phyloP scores from a whole-genome alignment of 2,329 filamentous ascomycete genomes.

The Neonectria ditissima region DNA sequence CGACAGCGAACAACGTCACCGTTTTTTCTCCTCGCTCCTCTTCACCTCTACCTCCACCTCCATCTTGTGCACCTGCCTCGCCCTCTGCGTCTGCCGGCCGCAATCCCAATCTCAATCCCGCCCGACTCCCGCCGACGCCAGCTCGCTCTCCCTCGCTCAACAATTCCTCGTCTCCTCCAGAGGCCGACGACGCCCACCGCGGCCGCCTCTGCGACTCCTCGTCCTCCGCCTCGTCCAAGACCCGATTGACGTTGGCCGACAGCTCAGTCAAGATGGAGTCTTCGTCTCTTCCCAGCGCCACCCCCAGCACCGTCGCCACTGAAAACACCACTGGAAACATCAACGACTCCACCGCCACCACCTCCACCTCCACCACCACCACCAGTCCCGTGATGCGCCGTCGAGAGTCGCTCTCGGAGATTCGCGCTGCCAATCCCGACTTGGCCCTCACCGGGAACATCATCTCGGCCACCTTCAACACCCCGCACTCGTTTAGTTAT shows the following conservation, averaged over 20 bases:
- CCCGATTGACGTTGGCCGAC: slow-evolving; percentile 25
- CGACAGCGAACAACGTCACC: slow-evolving; percentile 40
- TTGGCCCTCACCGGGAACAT: slow-evolving; percentile 72
- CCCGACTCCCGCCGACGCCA: slow-evolving; percentile 4
- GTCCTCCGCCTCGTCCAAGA: slow-evolving; percentile 10
- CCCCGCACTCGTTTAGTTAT: slow-evolving; percentile 70
- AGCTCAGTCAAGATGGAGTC: slow-evolving; percentile 22
- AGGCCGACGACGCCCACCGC: slow-evolving; percentile 14
- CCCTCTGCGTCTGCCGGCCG: slow-evolving; percentile 16
- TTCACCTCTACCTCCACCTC: slow-evolving; percentile 19
- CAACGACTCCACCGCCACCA: slow-evolving; percentile 13
- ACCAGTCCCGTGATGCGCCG: slow-evolving; percentile 50
- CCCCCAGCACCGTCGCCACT: slow-evolving; percentile 20
- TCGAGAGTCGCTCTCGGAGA: slow-evolving; percentile 66
- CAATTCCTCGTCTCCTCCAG: slow-evolving; percentile 10
- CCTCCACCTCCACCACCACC: slow-evolving; percentile 16
- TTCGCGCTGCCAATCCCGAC: slow-evolving; percentile 67
- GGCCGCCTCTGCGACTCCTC: slow-evolving; percentile 21
- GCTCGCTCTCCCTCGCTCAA: neutral
- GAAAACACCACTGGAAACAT: slow-evolving; percentile 15
- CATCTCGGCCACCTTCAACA: slow-evolving; percentile 74
- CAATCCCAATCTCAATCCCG: slow-evolving; percentile 16
- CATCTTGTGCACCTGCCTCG: slow-evolving; percentile 5
- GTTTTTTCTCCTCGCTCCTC: slow-evolving; percentile 30
- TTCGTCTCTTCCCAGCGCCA: slow-evolving; percentile 11